Evolutionary conservation across 768 basidiomycete species (phyloP).

Genomic region (Collybiopsis luxurians): DNA sequence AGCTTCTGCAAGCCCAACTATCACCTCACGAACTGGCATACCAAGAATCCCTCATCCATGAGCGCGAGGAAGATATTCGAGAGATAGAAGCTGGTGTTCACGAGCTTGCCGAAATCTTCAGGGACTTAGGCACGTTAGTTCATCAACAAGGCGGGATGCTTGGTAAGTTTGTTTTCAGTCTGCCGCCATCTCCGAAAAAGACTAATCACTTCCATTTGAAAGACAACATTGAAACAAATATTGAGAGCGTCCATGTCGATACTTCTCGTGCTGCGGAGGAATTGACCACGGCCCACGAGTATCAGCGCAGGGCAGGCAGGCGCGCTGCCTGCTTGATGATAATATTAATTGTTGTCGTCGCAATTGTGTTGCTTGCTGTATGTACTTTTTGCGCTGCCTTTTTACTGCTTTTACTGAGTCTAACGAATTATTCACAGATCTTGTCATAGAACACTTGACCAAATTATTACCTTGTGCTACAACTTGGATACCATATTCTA

Average conservation of each 20-base stretch:
- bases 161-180: no score
- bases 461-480: no score
- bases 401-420: neutral
- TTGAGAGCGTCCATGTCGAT: conserved; percentile 81
- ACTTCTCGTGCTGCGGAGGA: conserved; percentile 84
- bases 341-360: conserved; percentile 80
- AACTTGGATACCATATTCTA: neutral
- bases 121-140: conserved; percentile 92
- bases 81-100: conserved; percentile 98
- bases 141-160: conserved; percentile 94
- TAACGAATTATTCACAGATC: neutral
- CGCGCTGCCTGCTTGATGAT: conserved; percentile 89
- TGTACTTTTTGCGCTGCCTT: conserved; percentile 33
- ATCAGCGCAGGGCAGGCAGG: conserved; percentile 91
- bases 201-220: neutral
- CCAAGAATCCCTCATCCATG: conserved; percentile 92
- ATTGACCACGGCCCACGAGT: conserved; percentile 84
- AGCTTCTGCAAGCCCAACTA: conserved; percentile 67
- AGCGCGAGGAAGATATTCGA: conserved; percentile 91
- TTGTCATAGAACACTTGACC: no score
- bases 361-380: conserved; percentile 91
- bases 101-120: conserved; percentile 94
- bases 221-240: conserved; percentile 97
- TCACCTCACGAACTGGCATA: conserved; percentile 92
- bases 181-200: no score